phyloP scores from a whole-genome alignment of 2,329 filamentous ascomycete species.

The Ascochyta koolunga region DNA sequence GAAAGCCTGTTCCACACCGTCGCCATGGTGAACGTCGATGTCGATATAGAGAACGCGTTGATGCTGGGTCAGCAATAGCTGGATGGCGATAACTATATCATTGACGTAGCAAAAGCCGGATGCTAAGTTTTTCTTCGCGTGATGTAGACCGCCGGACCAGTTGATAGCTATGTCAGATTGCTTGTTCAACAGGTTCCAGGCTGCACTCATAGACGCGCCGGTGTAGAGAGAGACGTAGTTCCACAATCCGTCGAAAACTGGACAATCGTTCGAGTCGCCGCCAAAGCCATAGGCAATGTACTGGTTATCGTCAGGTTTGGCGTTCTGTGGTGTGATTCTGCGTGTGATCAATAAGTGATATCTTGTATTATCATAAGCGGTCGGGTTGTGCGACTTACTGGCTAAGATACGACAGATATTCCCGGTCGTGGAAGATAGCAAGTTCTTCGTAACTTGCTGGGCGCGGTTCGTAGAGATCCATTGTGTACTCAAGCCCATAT shows the following conservation, averaged over 20 bases:
- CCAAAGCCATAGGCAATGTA: constrained; percentile 79
- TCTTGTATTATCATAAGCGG: background rate
- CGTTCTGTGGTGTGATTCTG: constrained; percentile 56
- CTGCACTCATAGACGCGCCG: constrained; percentile 88
- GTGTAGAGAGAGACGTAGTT: constrained; percentile 95
- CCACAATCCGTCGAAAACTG: constrained; percentile 93
- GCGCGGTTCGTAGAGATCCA: constrained; percentile 90
- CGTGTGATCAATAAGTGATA: constrained; percentile 8
- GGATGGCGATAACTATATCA: constrained; percentile 92
- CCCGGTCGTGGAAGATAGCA: constrained; percentile 80
- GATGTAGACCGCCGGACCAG: constrained; percentile 95
- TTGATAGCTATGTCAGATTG: constrained; percentile 96
- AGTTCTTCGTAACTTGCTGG: constrained; percentile 88
- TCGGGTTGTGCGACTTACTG: constrained; percentile 26
- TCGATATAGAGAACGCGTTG: constrained; percentile 93
- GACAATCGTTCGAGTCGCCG: constrained; percentile 75
- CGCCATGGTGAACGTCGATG: constrained; percentile 90
- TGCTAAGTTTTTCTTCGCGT: constrained; percentile 92
- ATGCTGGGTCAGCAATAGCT: constrained; percentile 82
- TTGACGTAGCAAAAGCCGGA: constrained; percentile 99
- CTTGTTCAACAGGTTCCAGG: constrained; percentile 81
- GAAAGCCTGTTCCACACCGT: constrained; percentile 90
- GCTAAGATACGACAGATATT: constrained; percentile 88
- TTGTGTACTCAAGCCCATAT: constrained; percentile 94
- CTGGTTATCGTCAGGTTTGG: constrained; percentile 49